Conservation (phyloP, 2,329 filamentous ascomycete species). For the Ceratocystis destructans region DNA sequence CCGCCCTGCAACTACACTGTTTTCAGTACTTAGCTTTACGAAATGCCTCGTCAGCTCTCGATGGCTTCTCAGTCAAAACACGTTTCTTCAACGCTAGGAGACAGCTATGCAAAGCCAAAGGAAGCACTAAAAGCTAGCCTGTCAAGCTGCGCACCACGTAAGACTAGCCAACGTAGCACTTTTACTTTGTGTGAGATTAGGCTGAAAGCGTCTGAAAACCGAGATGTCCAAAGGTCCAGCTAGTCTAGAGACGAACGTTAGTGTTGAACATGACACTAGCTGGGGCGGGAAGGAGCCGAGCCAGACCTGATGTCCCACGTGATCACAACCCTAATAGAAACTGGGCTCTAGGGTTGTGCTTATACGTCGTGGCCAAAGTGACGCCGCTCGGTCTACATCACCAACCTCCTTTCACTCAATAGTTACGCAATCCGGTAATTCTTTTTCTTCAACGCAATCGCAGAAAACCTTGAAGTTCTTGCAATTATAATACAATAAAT, state of each 20-base stretch:
- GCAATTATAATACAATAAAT: neutral
- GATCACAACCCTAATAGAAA: too few species aligned
- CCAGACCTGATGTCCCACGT: too few species aligned
- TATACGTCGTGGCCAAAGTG: too few species aligned
- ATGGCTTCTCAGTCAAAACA: neutral
- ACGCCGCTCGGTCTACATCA: too few species aligned
- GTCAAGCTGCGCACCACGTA: neutral
- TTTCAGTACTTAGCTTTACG: slow-evolving; percentile 11
- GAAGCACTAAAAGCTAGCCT: neutral
- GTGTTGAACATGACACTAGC: too few species aligned
- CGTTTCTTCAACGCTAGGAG: neutral
- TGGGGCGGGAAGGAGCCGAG: too few species aligned
- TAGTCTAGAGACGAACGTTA: neutral
- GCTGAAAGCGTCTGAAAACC: neutral
- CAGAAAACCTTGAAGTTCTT: neutral
- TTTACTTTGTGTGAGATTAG: neutral
- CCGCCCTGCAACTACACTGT: slow-evolving; percentile 4
- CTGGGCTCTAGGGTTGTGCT: too few species aligned
- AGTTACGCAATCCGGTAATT: too few species aligned
- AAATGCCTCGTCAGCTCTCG: slow-evolving; percentile 13
- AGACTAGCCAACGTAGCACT: neutral
- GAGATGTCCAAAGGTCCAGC: neutral
- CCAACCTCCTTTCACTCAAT: too few species aligned
- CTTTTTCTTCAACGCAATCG: too few species aligned
- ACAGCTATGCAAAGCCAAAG: neutral